Evolutionary conservation across 2,329 filamentous ascomycete genomes (phyloP).

Genomic region (Epichloe coenophiala): DNA sequence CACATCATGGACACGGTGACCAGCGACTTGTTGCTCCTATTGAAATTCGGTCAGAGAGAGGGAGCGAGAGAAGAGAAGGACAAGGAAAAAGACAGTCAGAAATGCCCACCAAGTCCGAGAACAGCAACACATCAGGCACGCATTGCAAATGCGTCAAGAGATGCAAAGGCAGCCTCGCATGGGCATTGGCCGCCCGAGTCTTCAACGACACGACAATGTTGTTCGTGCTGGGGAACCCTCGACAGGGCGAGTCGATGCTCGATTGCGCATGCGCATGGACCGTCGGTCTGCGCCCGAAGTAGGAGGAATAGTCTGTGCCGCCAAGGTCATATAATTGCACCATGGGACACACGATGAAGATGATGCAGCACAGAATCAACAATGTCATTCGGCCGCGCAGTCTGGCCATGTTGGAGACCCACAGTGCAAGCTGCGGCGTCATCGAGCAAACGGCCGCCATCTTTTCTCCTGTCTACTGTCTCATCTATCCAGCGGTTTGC

Average conservation of each 20-base stretch:
- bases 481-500: no score
- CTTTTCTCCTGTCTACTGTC: no score
- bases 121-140: slow-evolving; percentile 41
- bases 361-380: not conserved
- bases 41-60: not conserved
- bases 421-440: not conserved
- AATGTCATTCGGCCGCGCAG: not conserved
- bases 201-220: slow-evolving; percentile 41
- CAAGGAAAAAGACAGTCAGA: not conserved
- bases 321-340: not conserved
- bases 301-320: slow-evolving; percentile 6
- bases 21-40: slow-evolving; percentile 35
- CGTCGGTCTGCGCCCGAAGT: slow-evolving; percentile 20
- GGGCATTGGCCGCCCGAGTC: slow-evolving; percentile 43
- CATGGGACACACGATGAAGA: not conserved
- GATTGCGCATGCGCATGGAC: slow-evolving; percentile 21
- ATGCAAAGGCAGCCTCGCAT: slow-evolving; percentile 40
- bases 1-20: slow-evolving; percentile 28
- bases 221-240: slow-evolving; percentile 27
- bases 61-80: not conserved
- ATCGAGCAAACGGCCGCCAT: not conserved
- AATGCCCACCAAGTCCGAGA: slow-evolving; percentile 34
- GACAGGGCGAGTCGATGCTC: slow-evolving; percentile 25
- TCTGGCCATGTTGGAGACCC: not conserved
- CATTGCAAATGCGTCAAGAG: slow-evolving; percentile 40